A percentile compares a stretch with the other conserved stretches of the same genome.
Conservation (phyloP, 2,329 filamentous ascomycete genomes). For the Monosporascus sp. region DNA sequence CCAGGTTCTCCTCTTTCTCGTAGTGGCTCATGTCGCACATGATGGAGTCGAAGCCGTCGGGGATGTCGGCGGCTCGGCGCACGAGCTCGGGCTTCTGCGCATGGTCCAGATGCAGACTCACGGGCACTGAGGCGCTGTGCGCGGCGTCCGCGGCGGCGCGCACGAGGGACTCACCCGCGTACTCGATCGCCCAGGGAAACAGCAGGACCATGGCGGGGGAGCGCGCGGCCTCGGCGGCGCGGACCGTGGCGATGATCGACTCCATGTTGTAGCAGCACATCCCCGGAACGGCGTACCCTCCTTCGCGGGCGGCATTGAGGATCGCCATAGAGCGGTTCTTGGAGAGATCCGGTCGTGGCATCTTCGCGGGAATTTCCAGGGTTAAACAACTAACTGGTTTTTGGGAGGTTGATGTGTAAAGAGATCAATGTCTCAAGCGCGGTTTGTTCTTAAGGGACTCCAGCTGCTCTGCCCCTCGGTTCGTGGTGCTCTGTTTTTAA, state of each 20-base stretch:
- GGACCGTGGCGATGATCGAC: slow-evolving; percentile 62
- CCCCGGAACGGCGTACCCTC: slow-evolving; percentile 53
- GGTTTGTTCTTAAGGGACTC: too few relatives aligned
- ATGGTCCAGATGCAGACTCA: slow-evolving; percentile 62
- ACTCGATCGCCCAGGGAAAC: slow-evolving; percentile 69
- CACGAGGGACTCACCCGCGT: slow-evolving; percentile 52
- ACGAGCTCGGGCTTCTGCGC: slow-evolving; percentile 59
- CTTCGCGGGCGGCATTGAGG: slow-evolving; percentile 48
- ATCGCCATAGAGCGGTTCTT: slow-evolving; percentile 50
- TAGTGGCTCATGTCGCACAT: slow-evolving; percentile 75
- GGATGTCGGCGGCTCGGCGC: slow-evolving; percentile 52
- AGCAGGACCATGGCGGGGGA: slow-evolving; percentile 67
- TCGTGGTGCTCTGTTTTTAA: background rate
- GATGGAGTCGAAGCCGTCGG: slow-evolving; percentile 60
- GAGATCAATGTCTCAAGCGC: too few relatives aligned
- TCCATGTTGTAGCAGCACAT: slow-evolving; percentile 66
- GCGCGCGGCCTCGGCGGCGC: slow-evolving; percentile 60
- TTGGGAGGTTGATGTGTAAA: background rate
- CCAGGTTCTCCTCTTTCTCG: slow-evolving; percentile 64
- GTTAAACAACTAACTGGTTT: background rate
- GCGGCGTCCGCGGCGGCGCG: slow-evolving; percentile 51
- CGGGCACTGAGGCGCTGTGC: slow-evolving; percentile 50
- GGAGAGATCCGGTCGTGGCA: slow-evolving; percentile 32
- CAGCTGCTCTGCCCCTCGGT: too few relatives aligned
- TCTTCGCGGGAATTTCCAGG: slow-evolving; percentile 13